phyloP scores from a whole-genome alignment of 495 filamentous ascomycete species.

The Lasiosphaeriaceae sp. region DNA sequence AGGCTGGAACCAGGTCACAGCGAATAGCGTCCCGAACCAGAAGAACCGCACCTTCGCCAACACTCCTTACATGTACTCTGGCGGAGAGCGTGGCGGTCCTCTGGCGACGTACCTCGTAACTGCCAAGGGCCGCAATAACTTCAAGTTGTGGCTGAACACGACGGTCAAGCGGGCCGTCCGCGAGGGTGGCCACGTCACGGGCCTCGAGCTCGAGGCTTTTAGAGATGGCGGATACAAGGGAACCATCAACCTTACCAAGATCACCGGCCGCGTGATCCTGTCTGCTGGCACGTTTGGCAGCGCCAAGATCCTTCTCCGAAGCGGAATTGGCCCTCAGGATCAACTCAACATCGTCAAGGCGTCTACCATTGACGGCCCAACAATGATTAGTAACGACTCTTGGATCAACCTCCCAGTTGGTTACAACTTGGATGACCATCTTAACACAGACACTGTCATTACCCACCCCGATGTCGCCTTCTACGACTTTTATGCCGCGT shows the following conservation, averaged over 20 bases:
- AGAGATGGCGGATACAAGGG: constrained; percentile 53
- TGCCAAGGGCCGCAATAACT: constrained; percentile 58
- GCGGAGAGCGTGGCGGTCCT: constrained; percentile 67
- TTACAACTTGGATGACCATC: constrained; percentile 69
- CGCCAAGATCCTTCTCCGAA: constrained; percentile 60
- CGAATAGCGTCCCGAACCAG: constrained; percentile 55
- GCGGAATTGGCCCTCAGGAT: constrained; percentile 62
- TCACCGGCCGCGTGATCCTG: constrained; percentile 63
- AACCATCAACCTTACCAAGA: constrained; percentile 54
- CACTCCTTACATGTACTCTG: constrained; percentile 65
- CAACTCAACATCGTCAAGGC: constrained; percentile 54
- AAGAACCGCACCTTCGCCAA: constrained; percentile 67
- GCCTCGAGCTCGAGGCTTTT: constrained; percentile 62
- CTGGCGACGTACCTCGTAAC: constrained; percentile 69
- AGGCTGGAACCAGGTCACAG: constrained; percentile 60
- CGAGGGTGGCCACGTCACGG: constrained; percentile 56
- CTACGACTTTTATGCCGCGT: constrained; percentile 64
- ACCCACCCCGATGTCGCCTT: constrained; percentile 55
- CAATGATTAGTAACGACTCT: constrained; percentile 46
- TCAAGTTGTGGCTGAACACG: constrained; percentile 63
- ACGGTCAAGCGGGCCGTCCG: constrained; percentile 63
- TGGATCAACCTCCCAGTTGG: constrained; percentile 77
- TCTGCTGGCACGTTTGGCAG: constrained; percentile 69
- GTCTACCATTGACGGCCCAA: constrained; percentile 47
- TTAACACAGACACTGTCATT: constrained; percentile 66